Evolutionary conservation across 1,139 yeast genomes (phyloP).

Genomic region (Williopsis jadinii): DNA sequence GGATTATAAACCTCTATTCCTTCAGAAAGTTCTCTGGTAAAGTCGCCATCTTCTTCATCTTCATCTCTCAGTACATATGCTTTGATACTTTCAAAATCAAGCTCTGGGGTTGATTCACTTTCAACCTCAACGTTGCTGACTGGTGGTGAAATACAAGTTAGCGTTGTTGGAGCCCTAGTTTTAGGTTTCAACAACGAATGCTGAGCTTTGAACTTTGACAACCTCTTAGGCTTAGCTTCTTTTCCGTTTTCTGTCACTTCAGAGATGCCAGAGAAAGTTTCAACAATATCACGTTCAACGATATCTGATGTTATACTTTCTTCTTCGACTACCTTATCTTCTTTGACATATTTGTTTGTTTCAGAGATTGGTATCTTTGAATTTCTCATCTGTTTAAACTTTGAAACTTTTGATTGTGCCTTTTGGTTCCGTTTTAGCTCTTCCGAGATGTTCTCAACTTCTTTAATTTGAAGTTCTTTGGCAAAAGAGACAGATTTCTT

Average conservation of each 20-base stretch:
- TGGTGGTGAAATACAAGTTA: not conserved
- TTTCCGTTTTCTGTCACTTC: not conserved
- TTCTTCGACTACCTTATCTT: slow-evolving; percentile 1
- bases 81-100: slow-evolving; percentile 8
- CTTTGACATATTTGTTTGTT: not conserved
- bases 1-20: slow-evolving; percentile 15
- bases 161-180: not conserved
- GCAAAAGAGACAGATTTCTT: slow-evolving; percentile 46
- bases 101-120: not conserved
- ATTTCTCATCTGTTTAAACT: slow-evolving; percentile 13
- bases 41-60: slow-evolving; percentile 9
- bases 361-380: not conserved
- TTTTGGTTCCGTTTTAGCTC: slow-evolving; percentile 25
- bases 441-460: slow-evolving; percentile 48
- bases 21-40: slow-evolving; percentile 8
- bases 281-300: slow-evolving; percentile 4
- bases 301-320: not conserved
- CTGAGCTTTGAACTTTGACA: slow-evolving; percentile 13
- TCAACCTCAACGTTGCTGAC: not conserved
- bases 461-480: slow-evolving; percentile 41
- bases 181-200: slow-evolving; percentile 6
- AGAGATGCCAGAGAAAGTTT: not conserved
- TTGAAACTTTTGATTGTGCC: slow-evolving; percentile 9
- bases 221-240: slow-evolving; percentile 3
- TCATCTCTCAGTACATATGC: slow-evolving; percentile 9